Evolutionary conservation across 495 filamentous ascomycete species (phyloP).

Genomic region (Haplographium delicatum): DNA sequence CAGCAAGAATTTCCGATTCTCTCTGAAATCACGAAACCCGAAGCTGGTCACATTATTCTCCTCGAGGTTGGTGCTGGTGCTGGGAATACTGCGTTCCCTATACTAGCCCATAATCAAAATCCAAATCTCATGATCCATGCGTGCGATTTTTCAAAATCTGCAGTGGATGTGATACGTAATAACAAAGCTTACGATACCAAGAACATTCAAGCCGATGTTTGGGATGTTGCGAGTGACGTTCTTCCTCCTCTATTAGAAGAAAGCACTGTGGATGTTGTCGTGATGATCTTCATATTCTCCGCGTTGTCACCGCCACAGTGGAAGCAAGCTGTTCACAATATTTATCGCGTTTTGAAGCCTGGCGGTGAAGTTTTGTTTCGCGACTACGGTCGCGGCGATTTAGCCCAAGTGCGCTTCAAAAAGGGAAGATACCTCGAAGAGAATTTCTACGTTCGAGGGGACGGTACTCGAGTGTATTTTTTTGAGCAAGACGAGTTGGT

Average conservation of each 20-base stretch:
- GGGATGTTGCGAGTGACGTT: conserved; percentile 70
- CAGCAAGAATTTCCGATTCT: conserved; percentile 90
- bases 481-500: conserved; percentile 82
- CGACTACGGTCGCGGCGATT: conserved; percentile 91
- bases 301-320: conserved; percentile 83
- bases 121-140: conserved; percentile 73
- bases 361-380: conserved; percentile 88
- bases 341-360: conserved; percentile 74
- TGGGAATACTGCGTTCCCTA: conserved; percentile 92
- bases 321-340: conserved; percentile 74
- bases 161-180: conserved; percentile 79
- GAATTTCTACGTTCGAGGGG: conserved; percentile 94
- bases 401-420: conserved; percentile 95
- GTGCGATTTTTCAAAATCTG: conserved; percentile 88
- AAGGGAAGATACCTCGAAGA: conserved; percentile 87
- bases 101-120: conserved; percentile 77
- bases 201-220: conserved; percentile 78
- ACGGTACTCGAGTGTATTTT: conserved; percentile 96
- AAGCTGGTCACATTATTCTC: conserved; percentile 56
- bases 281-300: conserved; percentile 97
- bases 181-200: conserved; percentile 58
- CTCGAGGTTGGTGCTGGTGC: conserved; percentile 94
- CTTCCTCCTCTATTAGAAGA: conserved; percentile 72
- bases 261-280: conserved; percentile 76
- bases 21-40: conserved; percentile 56